Evolutionary conservation across 805 yeast genomes (phyloP).

Genomic region (Pichia californica): DNA sequence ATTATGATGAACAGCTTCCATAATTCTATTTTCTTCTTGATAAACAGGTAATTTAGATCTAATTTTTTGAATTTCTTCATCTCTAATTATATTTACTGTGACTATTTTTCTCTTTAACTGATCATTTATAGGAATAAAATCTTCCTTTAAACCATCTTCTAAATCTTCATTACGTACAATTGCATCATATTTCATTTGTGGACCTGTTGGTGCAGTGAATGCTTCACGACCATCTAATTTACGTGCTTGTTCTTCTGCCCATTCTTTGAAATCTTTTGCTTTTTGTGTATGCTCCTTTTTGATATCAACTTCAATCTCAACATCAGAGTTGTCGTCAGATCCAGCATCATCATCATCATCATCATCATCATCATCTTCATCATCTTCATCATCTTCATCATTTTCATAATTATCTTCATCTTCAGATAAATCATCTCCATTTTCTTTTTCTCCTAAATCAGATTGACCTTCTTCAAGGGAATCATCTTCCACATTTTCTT

Average conservation of each 20-base stretch:
- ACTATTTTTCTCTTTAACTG: slow-evolving; percentile 50
- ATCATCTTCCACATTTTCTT: slow-evolving; percentile 23
- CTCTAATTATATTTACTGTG: slow-evolving; percentile 61
- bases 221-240: slow-evolving; percentile 55
- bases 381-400: slow-evolving; percentile 28
- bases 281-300: slow-evolving; percentile 40
- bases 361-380: slow-evolving; percentile 29
- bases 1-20: slow-evolving; percentile 93
- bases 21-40: slow-evolving; percentile 82
- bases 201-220: slow-evolving; percentile 42
- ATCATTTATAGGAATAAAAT: slow-evolving; percentile 52
- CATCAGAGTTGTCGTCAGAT: slow-evolving; percentile 24
- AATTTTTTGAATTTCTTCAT: slow-evolving; percentile 56
- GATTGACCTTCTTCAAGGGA: slow-evolving; percentile 21
- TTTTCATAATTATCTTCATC: slow-evolving; percentile 28
- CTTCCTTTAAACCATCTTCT: slow-evolving; percentile 60
- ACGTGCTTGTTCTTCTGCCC: slow-evolving; percentile 78
- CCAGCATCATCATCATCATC: slow-evolving; percentile 31
- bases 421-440: slow-evolving; percentile 23
- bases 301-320: slow-evolving; percentile 25
- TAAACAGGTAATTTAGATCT: slow-evolving; percentile 80
- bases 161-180: slow-evolving; percentile 63
- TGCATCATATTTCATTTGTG: slow-evolving; percentile 47
- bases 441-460: slow-evolving; percentile 23
- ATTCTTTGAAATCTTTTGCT: slow-evolving; percentile 69